Conservation (phyloP, 768 basidiomycete species). For the Lentinula sp. region DNA sequence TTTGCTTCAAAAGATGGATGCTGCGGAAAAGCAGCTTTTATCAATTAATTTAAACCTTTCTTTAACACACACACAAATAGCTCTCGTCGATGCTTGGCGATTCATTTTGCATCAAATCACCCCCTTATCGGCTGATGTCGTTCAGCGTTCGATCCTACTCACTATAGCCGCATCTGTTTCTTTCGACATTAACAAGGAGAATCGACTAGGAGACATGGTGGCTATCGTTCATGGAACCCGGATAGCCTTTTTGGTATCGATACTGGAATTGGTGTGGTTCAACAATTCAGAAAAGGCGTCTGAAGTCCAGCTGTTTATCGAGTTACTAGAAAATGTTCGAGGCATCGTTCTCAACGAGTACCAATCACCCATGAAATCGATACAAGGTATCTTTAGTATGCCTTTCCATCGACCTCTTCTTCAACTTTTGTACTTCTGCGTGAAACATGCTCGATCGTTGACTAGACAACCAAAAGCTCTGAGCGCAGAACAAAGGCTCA, state of each 20-base stretch:
- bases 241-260: conserved; percentile 63
- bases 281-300: conserved; percentile 45
- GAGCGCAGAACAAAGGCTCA: conserved; percentile 56
- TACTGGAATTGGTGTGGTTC: conserved; percentile 82
- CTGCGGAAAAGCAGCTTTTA: conserved; percentile 52
- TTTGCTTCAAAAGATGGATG: conserved; percentile 36
- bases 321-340: conserved; percentile 55
- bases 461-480: conserved; percentile 41
- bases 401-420: conserved; percentile 79
- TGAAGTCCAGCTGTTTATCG: conserved; percentile 55
- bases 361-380: conserved; percentile 68
- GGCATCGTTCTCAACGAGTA: conserved; percentile 66
- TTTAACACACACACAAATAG: conserved; percentile 70
- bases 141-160: conserved; percentile 50
- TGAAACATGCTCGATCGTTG: conserved; percentile 54
- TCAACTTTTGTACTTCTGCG: conserved; percentile 75
- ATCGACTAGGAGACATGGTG: conserved; percentile 79
- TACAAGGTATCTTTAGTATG: conserved; percentile 56
- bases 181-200: conserved; percentile 59
- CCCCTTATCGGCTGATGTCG: conserved; percentile 54
- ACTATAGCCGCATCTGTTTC: conserved; percentile 59
- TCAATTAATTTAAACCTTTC: conserved; percentile 88
- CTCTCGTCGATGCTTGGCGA: conserved; percentile 76
- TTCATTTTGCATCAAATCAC: conserved; percentile 57
- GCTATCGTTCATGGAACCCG: conserved; percentile 72